phyloP scores from a whole-genome alignment of 2,329 filamentous ascomycete species.

The Penicillium sp. region DNA sequence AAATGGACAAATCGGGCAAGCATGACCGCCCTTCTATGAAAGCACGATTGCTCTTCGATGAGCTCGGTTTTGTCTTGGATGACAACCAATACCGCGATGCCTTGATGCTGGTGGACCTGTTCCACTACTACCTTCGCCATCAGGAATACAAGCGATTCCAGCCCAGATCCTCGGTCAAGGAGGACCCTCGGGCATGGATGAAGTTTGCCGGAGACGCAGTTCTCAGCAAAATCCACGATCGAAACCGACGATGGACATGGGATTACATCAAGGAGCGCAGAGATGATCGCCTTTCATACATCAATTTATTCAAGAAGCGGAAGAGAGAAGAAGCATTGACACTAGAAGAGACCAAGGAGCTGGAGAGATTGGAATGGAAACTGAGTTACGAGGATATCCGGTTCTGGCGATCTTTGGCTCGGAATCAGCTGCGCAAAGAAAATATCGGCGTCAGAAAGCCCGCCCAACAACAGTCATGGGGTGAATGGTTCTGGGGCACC shows the following conservation, averaged over 20 bases:
- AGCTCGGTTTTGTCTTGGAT: conserved; percentile 95
- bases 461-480: conserved; percentile 74
- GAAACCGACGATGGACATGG: conserved; percentile 92
- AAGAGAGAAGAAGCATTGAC: conserved; percentile 66
- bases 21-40: conserved; percentile 77
- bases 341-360: conserved; percentile 63
- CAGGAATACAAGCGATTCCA: conserved; percentile 94
- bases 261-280: conserved; percentile 87
- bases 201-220: conserved; percentile 86
- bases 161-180: conserved; percentile 75
- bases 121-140: conserved; percentile 96
- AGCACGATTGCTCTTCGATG: conserved; percentile 86
- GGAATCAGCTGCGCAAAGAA: conserved; percentile 92
- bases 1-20: conserved; percentile 88
- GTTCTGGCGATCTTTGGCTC: conserved; percentile 91
- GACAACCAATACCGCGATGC: conserved; percentile 96
- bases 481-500: conserved; percentile 84
- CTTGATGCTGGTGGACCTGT: conserved; percentile 95
- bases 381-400: conserved; percentile 89
- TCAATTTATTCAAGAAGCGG: conserved; percentile 92
- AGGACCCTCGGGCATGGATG: conserved; percentile 89
- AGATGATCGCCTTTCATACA: conserved; percentile 83
- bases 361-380: conserved; percentile 77
- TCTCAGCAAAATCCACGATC: conserved; percentile 88
- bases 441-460: conserved; percentile 79